Evolutionary conservation across 805 yeast genomes (phyloP).

Genomic region (Metschnikowia proteae): DNA sequence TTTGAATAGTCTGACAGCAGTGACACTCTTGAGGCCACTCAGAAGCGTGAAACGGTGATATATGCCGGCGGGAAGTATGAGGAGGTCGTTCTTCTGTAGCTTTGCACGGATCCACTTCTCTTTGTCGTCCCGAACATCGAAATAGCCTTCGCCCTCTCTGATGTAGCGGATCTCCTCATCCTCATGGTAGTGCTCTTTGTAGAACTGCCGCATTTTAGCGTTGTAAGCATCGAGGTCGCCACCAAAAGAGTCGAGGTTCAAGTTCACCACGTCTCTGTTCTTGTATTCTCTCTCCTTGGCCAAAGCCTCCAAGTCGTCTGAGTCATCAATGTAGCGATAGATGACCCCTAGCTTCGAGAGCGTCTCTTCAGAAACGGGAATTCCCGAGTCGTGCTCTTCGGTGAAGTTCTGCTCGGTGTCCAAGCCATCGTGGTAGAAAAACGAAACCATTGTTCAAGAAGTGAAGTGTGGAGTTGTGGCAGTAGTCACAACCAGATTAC

Average conservation of each 20-base stretch:
- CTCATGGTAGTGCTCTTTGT: slow-evolving; percentile 87
- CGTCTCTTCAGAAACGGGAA: slow-evolving; percentile 44
- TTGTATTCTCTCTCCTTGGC: slow-evolving; percentile 72
- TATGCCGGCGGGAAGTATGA: slow-evolving; percentile 85
- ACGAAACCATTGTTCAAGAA: slow-evolving; percentile 28
- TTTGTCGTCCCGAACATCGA: slow-evolving; percentile 70
- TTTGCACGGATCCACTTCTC: slow-evolving; percentile 75
- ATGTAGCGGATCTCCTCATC: slow-evolving; percentile 95
- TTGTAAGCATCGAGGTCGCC: slow-evolving; percentile 53
- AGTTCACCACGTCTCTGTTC: slow-evolving; percentile 69
- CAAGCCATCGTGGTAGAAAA: slow-evolving; percentile 64
- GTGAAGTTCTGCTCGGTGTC: slow-evolving; percentile 55
- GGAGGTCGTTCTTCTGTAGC: slow-evolving; percentile 59
- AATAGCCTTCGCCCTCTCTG: slow-evolving; percentile 85
- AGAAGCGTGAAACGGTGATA: slow-evolving; percentile 89
- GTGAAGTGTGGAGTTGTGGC: background rate
- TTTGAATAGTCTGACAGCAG: slow-evolving; percentile 79
- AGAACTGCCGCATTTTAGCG: slow-evolving; percentile 65
- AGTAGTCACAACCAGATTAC: slow-evolving; percentile 1
- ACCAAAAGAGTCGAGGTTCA: slow-evolving; percentile 59
- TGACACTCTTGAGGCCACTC: slow-evolving; percentile 50
- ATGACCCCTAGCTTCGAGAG: slow-evolving; percentile 64
- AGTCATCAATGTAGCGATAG: slow-evolving; percentile 49
- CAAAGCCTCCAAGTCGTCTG: slow-evolving; percentile 56
- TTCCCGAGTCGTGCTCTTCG: slow-evolving; percentile 70